A percentile compares a stretch with the other conserved stretches of the same genome.
Conservation (phyloP, 2,329 filamentous ascomycete species). For the Trichoderma pleuroti region DNA sequence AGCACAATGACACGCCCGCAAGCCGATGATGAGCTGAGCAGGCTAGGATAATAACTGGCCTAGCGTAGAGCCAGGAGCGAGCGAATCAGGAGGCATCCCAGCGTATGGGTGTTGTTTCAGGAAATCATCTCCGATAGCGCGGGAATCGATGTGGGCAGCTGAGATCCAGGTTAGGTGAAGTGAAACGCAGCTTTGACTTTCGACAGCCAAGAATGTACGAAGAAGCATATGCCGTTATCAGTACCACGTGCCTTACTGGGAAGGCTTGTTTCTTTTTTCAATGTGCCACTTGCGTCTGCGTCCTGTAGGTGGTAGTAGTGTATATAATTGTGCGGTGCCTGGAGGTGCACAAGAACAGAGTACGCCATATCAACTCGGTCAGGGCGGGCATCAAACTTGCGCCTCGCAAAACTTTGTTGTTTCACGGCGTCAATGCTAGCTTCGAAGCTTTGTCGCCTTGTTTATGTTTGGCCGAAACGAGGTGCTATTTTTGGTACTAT, state of each 20-base stretch:
- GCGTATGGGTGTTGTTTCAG: conserved; percentile 16
- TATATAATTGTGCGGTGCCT: not conserved
- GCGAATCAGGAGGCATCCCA: conserved; percentile 5
- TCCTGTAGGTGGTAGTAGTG: no score
- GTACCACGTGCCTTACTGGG: not conserved
- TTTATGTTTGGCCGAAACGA: conserved; percentile 8
- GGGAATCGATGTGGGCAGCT: conserved; percentile 16
- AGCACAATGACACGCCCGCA: conserved; percentile 16
- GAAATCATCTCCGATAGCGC: conserved; percentile 21
- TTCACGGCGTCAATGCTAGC: conserved; percentile 5
- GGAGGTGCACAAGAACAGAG: not conserved
- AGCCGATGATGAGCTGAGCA: conserved; percentile 13
- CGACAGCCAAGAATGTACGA: not conserved
- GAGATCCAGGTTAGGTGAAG: conserved; percentile 17
- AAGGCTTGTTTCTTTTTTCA: not conserved
- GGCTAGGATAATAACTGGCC: not conserved
- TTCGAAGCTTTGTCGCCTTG: not conserved
- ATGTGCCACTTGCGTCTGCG: not conserved
- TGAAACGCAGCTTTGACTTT: conserved; percentile 12
- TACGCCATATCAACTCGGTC: not conserved
- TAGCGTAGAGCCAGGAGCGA: not conserved
- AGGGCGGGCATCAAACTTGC: not conserved
- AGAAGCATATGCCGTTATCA: not conserved
- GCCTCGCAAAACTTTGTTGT: not conserved
- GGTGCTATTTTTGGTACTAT: not conserved